These are phyloP conservation scores for Neckera pumila DNA, from an alignment of 225 moss, liverwort and hornwort species.

Conservation along the genomic window DNA sequence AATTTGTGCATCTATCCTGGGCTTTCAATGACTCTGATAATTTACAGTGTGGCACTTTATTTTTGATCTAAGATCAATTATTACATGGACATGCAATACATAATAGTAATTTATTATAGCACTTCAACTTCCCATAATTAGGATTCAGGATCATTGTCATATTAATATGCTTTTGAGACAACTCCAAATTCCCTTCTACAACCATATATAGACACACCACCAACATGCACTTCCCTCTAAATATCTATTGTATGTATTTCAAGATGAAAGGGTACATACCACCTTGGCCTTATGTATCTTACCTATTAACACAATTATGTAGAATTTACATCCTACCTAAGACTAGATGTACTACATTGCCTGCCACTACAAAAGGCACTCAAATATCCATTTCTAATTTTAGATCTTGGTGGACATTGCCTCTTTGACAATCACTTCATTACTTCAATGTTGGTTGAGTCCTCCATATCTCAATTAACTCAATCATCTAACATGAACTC, in stretches of 20 bases:
- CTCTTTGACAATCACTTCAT: neutral
- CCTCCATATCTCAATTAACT: neutral
- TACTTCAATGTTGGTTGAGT: too few species aligned
- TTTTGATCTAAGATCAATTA: neutral
- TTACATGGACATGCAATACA: neutral
- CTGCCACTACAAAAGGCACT: too few species aligned
- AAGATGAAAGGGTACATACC: too few species aligned
- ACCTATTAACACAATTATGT: rapidly evolving
- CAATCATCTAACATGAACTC: neutral
- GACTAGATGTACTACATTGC: neutral
- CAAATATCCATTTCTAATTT: too few species aligned
- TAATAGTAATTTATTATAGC: neutral
- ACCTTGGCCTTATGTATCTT: neutral
- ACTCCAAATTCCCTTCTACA: neutral
- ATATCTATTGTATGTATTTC: too few species aligned
- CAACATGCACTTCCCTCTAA: too few species aligned
- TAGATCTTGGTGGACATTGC: neutral
- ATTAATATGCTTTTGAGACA: neutral
- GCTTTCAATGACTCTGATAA: neutral
- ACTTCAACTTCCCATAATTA: neutral
- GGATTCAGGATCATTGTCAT: too few species aligned
- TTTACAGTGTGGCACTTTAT: neutral
- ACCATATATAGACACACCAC: neutral
- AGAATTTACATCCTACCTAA: neutral
- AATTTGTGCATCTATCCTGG: rapidly evolving